Percentiles rank a stretch among this genome's conserved stretches.
These are phyloP conservation scores for Pseudogymnoascus sp. DNA, from an alignment of 2,329 filamentous ascomycete genomes.

Conservation along the genomic window DNA sequence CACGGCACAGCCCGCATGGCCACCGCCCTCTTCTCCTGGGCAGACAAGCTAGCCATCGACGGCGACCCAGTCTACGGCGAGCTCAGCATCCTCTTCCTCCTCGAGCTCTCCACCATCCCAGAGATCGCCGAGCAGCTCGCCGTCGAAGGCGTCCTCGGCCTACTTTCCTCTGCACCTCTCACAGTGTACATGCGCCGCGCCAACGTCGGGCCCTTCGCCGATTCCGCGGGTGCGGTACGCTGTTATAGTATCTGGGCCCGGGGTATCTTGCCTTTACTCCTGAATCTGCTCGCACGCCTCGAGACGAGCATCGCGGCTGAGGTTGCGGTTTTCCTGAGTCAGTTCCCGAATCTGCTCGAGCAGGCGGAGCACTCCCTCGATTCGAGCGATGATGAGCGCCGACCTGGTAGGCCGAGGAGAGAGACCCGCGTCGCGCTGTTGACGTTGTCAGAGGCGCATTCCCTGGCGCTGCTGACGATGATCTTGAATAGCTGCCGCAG, in stretches of 20 bases:
- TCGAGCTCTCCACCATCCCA: conserved; percentile 77
- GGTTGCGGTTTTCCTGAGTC: conserved; percentile 78
- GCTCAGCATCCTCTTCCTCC: conserved; percentile 78
- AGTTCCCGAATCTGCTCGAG: conserved; percentile 72
- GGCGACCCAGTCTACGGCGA: conserved; percentile 90
- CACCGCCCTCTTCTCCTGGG: conserved; percentile 86
- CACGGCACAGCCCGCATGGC: conserved; percentile 75
- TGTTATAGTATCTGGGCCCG: conserved; percentile 87
- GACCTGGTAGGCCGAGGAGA: not conserved
- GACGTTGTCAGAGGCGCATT: conserved; percentile 70
- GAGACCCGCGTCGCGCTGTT: conserved; percentile 60
- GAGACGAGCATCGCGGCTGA: conserved; percentile 77
- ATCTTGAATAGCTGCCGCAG: conserved; percentile 62
- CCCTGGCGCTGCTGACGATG: conserved; percentile 65
- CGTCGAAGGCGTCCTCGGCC: conserved; percentile 73
- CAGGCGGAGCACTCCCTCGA: conserved; percentile 69
- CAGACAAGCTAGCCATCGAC: conserved; percentile 69
- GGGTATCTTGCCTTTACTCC: conserved; percentile 76
- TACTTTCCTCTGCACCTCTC: conserved; percentile 71
- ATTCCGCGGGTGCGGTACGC: conserved; percentile 58
- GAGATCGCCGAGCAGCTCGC: conserved; percentile 83
- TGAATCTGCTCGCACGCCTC: conserved; percentile 80
- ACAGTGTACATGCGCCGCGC: conserved; percentile 67
- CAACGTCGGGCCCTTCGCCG: conserved; percentile 71
- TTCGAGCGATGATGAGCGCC: conserved; percentile 36